Percentiles rank a stretch among this genome's conserved stretches.
Conservation (phyloP, 495 filamentous ascomycete species). For the Xylaria intraflava region DNA sequence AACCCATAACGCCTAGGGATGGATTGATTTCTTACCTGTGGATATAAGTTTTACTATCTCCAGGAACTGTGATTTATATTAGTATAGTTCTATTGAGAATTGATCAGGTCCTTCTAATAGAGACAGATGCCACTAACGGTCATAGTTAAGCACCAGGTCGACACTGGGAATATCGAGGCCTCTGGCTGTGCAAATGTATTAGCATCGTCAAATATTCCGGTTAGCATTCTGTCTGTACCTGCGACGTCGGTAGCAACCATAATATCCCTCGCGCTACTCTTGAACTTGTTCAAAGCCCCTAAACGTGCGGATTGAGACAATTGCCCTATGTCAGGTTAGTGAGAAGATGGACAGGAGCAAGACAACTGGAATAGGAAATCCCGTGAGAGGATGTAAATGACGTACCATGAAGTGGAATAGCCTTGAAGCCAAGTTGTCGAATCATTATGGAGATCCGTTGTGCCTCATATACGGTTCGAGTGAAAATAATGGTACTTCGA, state of each 20-base stretch:
- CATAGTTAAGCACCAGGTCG: constrained; percentile 82
- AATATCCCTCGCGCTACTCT: constrained; percentile 61
- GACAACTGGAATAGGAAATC: not conserved
- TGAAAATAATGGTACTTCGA: constrained; percentile 83
- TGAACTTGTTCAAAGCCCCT: constrained; percentile 83
- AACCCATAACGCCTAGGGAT: not conserved
- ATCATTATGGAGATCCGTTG: constrained; percentile 78
- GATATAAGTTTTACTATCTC: constrained; percentile 76
- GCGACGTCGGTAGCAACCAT: constrained; percentile 96
- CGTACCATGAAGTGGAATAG: constrained; percentile 87
- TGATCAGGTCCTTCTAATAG: not conserved
- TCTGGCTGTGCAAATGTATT: constrained; percentile 47
- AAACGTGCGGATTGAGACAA: constrained; percentile 78
- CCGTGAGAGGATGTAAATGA: not conserved
- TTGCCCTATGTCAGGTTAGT: constrained; percentile 14
- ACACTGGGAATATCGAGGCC: constrained; percentile 94
- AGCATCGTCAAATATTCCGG: not conserved
- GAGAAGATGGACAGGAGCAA: not conserved
- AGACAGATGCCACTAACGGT: constrained; percentile 29
- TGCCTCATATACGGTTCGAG: constrained; percentile 85
- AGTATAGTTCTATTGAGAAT: not conserved
- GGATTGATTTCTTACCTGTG: constrained; percentile 41
- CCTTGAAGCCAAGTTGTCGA: constrained; percentile 66
- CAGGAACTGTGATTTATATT: constrained; percentile 14
- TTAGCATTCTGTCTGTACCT: not conserved